These are phyloP conservation scores for Monilinia vaccinii-corymbosi DNA, from an alignment of 2,329 filamentous ascomycete species.

Conservation along the genomic window DNA sequence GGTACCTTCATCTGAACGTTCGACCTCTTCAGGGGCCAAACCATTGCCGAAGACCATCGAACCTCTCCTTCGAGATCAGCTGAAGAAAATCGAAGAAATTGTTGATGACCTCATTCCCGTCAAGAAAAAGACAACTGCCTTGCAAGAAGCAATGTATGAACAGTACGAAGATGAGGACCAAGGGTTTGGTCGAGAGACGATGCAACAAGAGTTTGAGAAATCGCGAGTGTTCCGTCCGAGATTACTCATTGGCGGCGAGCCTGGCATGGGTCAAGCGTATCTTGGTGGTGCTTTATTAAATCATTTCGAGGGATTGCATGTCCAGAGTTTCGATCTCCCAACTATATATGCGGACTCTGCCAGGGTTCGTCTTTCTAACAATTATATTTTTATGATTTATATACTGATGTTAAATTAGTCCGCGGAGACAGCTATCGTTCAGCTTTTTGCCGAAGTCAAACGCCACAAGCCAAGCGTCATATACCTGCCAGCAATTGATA, in stretches of 20 bases:
- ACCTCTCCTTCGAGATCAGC: conserved; percentile 66
- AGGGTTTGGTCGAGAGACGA: conserved; percentile 75
- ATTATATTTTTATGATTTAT: not conserved
- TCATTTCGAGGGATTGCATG: conserved; percentile 86
- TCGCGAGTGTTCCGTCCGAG: conserved; percentile 83
- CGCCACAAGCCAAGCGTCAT: conserved; percentile 94
- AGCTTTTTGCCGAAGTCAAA: conserved; percentile 85
- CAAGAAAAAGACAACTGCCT: conserved; percentile 75
- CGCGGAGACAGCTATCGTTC: conserved; percentile 74
- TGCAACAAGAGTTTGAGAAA: conserved; percentile 71
- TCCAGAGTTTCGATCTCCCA: conserved; percentile 88
- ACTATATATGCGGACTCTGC: conserved; percentile 77
- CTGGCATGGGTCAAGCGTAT: conserved; percentile 92
- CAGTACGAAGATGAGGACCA: conserved; percentile 73
- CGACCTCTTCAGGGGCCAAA: conserved; percentile 73
- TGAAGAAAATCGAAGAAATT: conserved; percentile 57
- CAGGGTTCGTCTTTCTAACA: conserved; percentile 42
- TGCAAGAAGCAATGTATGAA: conserved; percentile 91
- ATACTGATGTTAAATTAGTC: conserved; percentile 20
- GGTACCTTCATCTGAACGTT: conserved; percentile 87
- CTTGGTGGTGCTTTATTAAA: conserved; percentile 77
- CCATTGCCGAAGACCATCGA: conserved; percentile 73
- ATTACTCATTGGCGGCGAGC: conserved; percentile 69
- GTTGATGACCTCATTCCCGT: conserved; percentile 73
- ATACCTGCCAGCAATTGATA: conserved; percentile 82